These are phyloP conservation scores for Dipteronia sinensis DNA, from an alignment of 345 rosid species.

Conservation along the genomic window DNA sequence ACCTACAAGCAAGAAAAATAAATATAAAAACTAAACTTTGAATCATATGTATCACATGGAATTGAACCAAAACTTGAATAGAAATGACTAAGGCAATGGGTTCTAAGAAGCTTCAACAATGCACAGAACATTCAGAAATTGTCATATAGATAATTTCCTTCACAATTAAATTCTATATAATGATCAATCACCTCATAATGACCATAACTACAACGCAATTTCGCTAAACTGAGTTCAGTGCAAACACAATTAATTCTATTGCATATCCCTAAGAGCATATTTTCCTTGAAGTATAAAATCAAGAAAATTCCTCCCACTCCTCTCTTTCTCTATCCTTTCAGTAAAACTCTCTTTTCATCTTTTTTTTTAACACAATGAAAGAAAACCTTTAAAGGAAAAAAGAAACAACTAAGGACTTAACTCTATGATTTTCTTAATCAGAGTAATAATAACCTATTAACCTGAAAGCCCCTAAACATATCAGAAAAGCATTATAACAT, in stretches of 20 bases:
- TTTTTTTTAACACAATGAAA: background rate
- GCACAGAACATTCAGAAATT: background rate
- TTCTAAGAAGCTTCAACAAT: background rate
- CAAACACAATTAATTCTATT: background rate
- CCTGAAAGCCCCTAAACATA: background rate
- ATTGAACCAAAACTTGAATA: background rate
- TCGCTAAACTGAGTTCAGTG: background rate
- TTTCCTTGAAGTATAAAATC: background rate
- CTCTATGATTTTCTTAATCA: background rate
- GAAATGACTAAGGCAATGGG: background rate
- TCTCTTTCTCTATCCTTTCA: background rate
- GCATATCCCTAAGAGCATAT: background rate
- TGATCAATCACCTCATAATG: background rate
- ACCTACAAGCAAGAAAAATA: conserved; percentile 44
- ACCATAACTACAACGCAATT: background rate
- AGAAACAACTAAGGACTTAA: background rate
- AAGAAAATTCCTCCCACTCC: background rate
- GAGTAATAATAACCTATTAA: background rate
- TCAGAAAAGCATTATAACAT: background rate
- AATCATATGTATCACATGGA: background rate
- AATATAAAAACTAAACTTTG: background rate
- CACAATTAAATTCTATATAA: background rate
- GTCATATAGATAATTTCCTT: background rate
- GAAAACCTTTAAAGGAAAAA: background rate
- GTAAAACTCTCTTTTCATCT: background rate